A percentile compares a stretch with the other conserved stretches of the same genome.
Evolutionary conservation across 2,329 filamentous ascomycete species (phyloP).

Genomic region (Apiospora marii): DNA sequence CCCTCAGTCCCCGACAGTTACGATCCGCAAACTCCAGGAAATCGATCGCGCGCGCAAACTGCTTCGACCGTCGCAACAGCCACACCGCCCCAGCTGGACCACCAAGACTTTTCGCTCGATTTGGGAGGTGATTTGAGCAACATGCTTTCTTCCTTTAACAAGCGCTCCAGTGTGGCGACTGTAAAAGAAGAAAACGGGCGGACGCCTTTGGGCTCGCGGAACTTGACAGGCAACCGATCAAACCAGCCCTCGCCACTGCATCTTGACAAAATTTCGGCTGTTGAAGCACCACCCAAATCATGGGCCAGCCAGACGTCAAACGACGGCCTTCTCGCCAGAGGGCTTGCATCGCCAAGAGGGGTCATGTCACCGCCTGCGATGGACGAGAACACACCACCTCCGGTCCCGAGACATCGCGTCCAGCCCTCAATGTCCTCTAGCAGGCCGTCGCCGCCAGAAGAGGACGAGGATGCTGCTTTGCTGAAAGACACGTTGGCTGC

Average conservation of each 20-base stretch:
- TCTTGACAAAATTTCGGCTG: conserved; percentile 52
- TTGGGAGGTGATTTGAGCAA: conserved; percentile 65
- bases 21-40: conserved; percentile 42
- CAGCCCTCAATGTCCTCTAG: conserved; percentile 32
- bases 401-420: conserved; percentile 34
- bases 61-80: conserved; percentile 61
- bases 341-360: conserved; percentile 34
- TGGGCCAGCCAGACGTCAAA: conserved; percentile 60
- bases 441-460: conserved; percentile 42
- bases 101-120: conserved; percentile 57
- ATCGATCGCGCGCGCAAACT: conserved; percentile 57
- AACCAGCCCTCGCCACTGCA: conserved; percentile 57
- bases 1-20: conserved; percentile 36
- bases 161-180: conserved; percentile 60
- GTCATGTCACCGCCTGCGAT: conserved; percentile 34
- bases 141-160: conserved; percentile 61
- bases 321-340: conserved; percentile 55
- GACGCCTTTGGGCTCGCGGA: conserved; percentile 47
- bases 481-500: conserved; percentile 61
- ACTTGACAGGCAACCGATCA: conserved; percentile 55
- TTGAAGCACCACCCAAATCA: conserved; percentile 58
- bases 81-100: conserved; percentile 57
- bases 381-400: conserved; percentile 47
- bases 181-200: conserved; percentile 50
- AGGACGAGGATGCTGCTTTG: conserved; percentile 62